A percentile compares a stretch with the other conserved stretches of the same genome.
These are phyloP conservation scores for Colletotrichum australisinense DNA, from an alignment of 2,329 filamentous ascomycete species.

Conservation along the genomic window DNA sequence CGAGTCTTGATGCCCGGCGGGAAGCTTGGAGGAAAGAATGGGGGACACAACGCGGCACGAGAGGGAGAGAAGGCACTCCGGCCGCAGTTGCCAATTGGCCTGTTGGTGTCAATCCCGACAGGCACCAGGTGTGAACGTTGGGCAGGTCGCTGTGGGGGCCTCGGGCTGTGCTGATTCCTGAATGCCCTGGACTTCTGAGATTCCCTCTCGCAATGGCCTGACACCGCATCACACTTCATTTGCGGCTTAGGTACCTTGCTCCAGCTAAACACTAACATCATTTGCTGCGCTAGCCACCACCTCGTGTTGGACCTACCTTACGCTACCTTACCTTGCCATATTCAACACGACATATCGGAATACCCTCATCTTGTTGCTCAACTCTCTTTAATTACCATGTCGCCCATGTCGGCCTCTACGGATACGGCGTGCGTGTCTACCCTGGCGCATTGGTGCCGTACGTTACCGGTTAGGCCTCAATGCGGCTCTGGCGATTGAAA, in stretches of 20 bases:
- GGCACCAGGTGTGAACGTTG: slow-evolving; percentile 6
- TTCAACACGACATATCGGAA: not conserved
- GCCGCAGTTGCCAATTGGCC: not conserved
- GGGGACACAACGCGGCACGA: not conserved
- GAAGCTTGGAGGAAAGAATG: not conserved
- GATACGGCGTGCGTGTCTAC: not conserved
- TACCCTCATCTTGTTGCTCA: not conserved
- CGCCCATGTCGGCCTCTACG: not conserved
- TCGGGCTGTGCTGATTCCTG: slow-evolving; percentile 1
- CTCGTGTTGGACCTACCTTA: not conserved
- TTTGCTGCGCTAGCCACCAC: not conserved
- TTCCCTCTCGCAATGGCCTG: not conserved
- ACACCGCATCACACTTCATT: not conserved
- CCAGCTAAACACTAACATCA: not conserved
- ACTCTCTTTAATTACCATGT: not conserved
- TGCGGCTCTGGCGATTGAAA: not conserved
- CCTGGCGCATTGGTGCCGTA: not conserved
- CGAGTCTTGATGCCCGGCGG: not conserved
- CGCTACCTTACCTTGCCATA: not conserved
- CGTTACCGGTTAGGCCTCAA: not conserved
- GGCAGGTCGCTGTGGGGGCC: not conserved
- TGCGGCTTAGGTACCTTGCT: not conserved
- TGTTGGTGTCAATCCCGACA: slow-evolving; percentile 3
- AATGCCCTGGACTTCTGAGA: not conserved
- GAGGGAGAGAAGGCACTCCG: not conserved